Evolutionary conservation across 306 rosid genomes (phyloP), one percentile per base, ranked within the genome.

Genomic region (Cucurbita pepo): DNA sequence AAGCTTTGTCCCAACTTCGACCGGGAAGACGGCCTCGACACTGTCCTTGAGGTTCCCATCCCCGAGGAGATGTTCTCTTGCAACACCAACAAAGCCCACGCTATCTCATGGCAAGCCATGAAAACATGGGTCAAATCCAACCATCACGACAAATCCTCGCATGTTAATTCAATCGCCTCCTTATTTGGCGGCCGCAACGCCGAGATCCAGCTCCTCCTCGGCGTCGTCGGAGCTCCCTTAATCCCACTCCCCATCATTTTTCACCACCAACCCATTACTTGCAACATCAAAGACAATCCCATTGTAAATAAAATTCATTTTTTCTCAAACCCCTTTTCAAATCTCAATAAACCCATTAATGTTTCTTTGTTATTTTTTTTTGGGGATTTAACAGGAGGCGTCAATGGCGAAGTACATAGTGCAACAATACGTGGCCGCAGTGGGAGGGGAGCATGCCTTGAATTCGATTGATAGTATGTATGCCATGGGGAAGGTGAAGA

Each of bases 1-100:
- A 93, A 83, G 82, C 90, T 88, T 1, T 88, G 96, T 75, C 96
- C 97, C 1, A 93, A 93, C 74, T 86, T 84, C 81, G 98, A 93
- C 73, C 83, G 90, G 0, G 98, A 93, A 65, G 91, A 93, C 74
- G 92, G 91, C 4, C 95, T 93, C 59, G 97, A 93, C 51, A 93
- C 98, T 0, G 98, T 93, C 65, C 94, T 93, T n/a, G 98, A 93
- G 74, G 98, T 93, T 8, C 98, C 97, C 30, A 79, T 93, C n/a
- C 98, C 97, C 0, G 98, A 93, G 25, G 96, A 93, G 77, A 93
- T 86, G 77, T 78, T 83, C 9, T 81, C 69, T 18, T 55, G 11
- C 55, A 45, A 45, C 16, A 82, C 79, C 76, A 88, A 82, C 81
- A 83, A 79, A 71, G 73, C 77, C 69, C 52, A 78, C 53, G 74